A percentile compares a stretch with the other conserved stretches of the same genome.
Conservation (phyloP, 2,329 filamentous ascomycete genomes). For the Fusarium camptoceras region DNA sequence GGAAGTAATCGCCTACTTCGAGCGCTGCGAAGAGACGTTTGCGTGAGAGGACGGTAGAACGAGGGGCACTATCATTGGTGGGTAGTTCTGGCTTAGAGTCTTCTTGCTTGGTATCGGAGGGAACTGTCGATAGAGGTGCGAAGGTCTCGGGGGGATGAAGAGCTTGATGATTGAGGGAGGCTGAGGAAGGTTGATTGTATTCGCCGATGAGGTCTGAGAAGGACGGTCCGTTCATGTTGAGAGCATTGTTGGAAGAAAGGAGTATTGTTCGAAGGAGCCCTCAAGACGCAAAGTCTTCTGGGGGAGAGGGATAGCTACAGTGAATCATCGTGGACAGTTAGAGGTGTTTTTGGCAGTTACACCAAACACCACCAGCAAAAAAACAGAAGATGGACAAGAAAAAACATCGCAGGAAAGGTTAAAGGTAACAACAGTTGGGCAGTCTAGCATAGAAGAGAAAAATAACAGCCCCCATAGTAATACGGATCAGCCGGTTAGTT, state of each 20-base stretch:
- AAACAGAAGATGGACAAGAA: fast-evolving
- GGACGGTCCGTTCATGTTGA: neutral
- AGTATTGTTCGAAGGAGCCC: fast-evolving
- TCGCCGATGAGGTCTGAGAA: too few relatives aligned
- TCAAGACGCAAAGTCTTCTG: fast-evolving
- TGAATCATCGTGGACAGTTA: conserved; percentile 16
- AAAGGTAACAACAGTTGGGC: fast-evolving
- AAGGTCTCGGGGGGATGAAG: conserved; percentile 8
- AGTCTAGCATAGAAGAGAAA: neutral
- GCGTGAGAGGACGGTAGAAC: conserved; percentile 32
- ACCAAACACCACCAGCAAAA: fast-evolving
- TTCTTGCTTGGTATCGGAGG: conserved; percentile 6
- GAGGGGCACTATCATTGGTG: conserved; percentile 1
- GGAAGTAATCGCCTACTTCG: conserved; percentile 33
- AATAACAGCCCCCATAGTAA: fast-evolving
- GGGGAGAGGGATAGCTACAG: neutral
- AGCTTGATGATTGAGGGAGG: neutral
- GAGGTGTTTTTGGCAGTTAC: fast-evolving
- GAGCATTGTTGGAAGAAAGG: fast-evolving
- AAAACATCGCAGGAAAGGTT: neutral
- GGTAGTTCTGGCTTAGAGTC: conserved; percentile 17
- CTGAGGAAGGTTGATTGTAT: neutral
- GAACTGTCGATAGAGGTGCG: neutral
- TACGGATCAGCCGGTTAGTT: neutral
- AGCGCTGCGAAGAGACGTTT: conserved; percentile 45